Evolutionary conservation across 305 asterid species (phyloP).

Genomic region (Solanum aculeatissimum): DNA sequence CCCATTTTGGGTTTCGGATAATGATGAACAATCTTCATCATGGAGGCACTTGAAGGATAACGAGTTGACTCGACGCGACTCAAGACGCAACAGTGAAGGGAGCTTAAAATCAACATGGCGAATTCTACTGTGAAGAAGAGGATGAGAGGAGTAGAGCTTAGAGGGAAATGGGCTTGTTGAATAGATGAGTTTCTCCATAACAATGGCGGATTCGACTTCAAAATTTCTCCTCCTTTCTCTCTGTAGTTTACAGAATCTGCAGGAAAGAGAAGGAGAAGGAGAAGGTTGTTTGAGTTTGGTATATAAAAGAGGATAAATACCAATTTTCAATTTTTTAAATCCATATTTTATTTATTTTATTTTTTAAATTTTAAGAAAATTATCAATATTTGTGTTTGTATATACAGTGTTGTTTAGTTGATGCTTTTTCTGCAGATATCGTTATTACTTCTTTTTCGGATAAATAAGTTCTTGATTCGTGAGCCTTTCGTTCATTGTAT

Average conservation of each 20-base stretch:
- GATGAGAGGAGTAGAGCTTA: background rate
- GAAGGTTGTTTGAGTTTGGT: background rate
- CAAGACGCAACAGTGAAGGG: conserved; percentile 3
- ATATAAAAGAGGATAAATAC: background rate
- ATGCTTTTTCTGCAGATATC: too few species aligned
- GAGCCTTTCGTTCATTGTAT: too few species aligned
- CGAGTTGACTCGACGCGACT: conserved; percentile 22
- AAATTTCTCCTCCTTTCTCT: background rate
- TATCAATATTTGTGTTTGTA: too few species aligned
- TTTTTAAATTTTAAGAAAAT: background rate
- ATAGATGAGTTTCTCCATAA: conserved; percentile 32
- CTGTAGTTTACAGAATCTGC: background rate
- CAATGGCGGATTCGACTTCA: background rate
- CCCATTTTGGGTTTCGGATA: conserved; percentile 2
- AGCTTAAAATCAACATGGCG: background rate
- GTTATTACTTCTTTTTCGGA: too few species aligned
- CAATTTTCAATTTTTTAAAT: background rate
- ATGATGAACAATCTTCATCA: background rate
- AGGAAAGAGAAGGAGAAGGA: background rate
- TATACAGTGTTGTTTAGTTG: too few species aligned
- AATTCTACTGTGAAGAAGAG: conserved; percentile 3
- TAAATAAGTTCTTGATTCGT: too few species aligned
- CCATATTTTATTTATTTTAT: background rate
- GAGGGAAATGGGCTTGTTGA: conserved; percentile 24
- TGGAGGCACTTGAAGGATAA: conserved; percentile 19